Percentiles rank a stretch among this genome's conserved stretches.
Conservation (phyloP, 164 flowering plant genomes). For the Chimonanthus salicifolius region DNA sequence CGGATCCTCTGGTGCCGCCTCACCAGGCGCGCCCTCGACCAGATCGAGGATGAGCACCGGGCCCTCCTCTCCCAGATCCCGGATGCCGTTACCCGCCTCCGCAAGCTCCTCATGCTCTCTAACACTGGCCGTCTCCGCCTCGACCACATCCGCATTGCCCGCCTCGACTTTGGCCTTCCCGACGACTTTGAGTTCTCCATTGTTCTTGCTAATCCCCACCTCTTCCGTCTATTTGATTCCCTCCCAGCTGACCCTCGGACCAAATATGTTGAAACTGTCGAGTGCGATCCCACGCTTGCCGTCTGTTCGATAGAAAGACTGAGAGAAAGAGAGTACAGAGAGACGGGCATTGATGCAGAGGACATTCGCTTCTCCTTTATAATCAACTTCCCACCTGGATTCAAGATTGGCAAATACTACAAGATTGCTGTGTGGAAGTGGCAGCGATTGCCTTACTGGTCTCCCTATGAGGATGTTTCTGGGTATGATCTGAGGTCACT, state of each 20-base stretch:
- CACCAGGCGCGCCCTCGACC: conserved; percentile 50
- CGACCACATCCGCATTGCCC: conserved; percentile 74
- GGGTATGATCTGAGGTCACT: conserved; percentile 86
- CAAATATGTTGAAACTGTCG: conserved; percentile 81
- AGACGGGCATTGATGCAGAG: conserved; percentile 73
- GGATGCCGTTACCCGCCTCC: conserved; percentile 56
- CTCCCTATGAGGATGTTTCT: conserved; percentile 85
- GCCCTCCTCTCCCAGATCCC: conserved; percentile 62
- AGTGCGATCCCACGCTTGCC: conserved; percentile 45
- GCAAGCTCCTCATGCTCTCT: conserved; percentile 76
- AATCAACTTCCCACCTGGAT: conserved; percentile 91
- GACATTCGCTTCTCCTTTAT: conserved; percentile 71
- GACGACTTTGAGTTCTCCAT: conserved; percentile 87
- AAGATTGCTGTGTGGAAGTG: conserved; percentile 94
- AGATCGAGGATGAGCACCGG: conserved; percentile 57
- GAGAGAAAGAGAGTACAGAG: conserved; percentile 84
- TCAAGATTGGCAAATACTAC: conserved; percentile 77
- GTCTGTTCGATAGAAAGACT: conserved; percentile 68
- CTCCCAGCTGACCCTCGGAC: conserved; percentile 49
- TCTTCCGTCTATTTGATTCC: conserved; percentile 57
- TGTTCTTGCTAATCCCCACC: conserved; percentile 55
- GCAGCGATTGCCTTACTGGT: conserved; percentile 96
- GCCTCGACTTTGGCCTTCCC: conserved; percentile 76
- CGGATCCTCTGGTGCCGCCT: conserved; percentile 70
- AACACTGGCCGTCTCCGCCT: conserved; percentile 60